Evolutionary conservation across 257 asterid species (phyloP).

Genomic region (Scutellaria galericulata): DNA sequence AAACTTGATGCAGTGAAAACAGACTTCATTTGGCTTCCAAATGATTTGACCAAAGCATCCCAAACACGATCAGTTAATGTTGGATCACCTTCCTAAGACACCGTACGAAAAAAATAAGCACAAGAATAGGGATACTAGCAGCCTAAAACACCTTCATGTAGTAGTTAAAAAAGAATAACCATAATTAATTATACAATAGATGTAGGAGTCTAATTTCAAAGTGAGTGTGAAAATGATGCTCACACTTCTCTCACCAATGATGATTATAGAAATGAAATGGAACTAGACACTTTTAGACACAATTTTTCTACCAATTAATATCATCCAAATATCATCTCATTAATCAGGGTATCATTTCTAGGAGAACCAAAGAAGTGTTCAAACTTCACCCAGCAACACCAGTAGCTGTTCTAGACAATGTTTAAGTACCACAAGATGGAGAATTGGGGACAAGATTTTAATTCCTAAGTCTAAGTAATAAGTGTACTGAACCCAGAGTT

Average conservation of each 20-base stretch:
- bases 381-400: background rate
- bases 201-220: background rate
- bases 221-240: background rate
- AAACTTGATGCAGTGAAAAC: constrained; percentile 93
- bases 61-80: constrained; percentile 88
- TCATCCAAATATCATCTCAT: constrained; percentile 11
- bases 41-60: constrained; percentile 89
- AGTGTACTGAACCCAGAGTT: constrained; percentile 1
- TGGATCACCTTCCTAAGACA: constrained; percentile 86
- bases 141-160: background rate
- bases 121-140: constrained; percentile 8
- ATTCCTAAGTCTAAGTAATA: background rate
- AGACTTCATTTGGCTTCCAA: constrained; percentile 95
- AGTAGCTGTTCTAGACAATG: background rate
- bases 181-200: background rate
- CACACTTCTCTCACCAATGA: constrained; percentile 10
- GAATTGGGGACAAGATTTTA: background rate
- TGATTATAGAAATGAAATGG: constrained; percentile 8
- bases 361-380: background rate
- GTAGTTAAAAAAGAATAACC: background rate
- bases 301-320: background rate
- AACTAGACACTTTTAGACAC: constrained; percentile 2
- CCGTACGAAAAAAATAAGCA: constrained; percentile 37
- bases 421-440: background rate
- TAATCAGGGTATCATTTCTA: constrained; percentile 2